Base-by-base conservation (phyloP, 345 rosid species). In the Gossypium sturtianum region DNA sequence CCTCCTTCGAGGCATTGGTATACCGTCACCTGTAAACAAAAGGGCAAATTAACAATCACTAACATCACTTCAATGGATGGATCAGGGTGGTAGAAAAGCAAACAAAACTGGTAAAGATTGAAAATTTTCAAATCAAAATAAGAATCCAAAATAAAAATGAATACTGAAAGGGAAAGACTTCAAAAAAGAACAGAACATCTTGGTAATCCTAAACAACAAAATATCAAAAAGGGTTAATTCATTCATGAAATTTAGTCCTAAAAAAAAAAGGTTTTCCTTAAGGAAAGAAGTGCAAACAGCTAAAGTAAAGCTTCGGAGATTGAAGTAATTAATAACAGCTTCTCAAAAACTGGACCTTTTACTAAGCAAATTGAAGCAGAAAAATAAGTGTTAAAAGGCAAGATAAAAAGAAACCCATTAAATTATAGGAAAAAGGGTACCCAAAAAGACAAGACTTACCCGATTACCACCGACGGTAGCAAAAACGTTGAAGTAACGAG, bases 1-100 rank as follows among this genome's bases (percentile, higher is more conserved):
- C 99, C 99, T 38, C 89, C 93, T 81, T 89, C 97, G 71, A 95
- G 93, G 76, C 99, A 93, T 72, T 95, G 97, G 83, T 95, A 93
- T 57, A 95, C 84, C 49, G 97, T 95, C 71, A 91, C 90, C 99
- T 95, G 87, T 66, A 75, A 69, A 29, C 45, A 27, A 15, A 27
- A 51, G 45, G 60, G 5, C 7, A 10, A 51, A 10, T 27, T 49
- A 49, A 23, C 43, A 23, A 47, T 47, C 43, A 67, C 34, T 15
- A 48, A 9, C 12, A 70, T 52, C 60, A 23, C n/a, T 69, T 70
- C 73, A 68, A 13, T 12, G 29, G 57, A 23, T 68, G 56, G 10
- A 25, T 59, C 19, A 51, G 12, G 72, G 1, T 2, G 29, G 16
- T 22, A 17, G 57, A 68, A 15, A 23, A 63, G 77, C 78, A n/a